Conservation (phyloP, 306 rosid species). For the Alnus rubra region DNA sequence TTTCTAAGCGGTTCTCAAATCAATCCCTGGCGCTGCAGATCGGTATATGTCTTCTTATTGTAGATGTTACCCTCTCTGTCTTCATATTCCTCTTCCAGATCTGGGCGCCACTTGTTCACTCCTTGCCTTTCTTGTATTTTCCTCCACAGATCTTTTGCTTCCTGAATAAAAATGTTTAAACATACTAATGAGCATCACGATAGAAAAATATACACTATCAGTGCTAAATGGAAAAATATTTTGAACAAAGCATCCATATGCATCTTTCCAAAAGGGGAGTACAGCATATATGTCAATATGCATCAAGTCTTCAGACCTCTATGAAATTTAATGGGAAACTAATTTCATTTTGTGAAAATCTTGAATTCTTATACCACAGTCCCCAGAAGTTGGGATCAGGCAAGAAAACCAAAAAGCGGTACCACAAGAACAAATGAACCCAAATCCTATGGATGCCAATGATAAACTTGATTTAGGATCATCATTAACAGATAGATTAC, state of each 20-base stretch:
- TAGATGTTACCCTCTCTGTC: constrained; percentile 97
- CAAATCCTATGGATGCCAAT: no score
- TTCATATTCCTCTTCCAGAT: constrained; percentile 98
- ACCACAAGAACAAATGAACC: no score
- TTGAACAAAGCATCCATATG: not conserved
- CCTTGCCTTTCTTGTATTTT: constrained; percentile 90
- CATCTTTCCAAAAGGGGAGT: not conserved
- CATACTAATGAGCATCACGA: constrained; percentile 3
- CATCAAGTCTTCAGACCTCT: not conserved
- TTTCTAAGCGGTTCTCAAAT: constrained; percentile 39
- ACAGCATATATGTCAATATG: not conserved
- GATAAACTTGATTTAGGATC: no score
- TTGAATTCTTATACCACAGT: no score
- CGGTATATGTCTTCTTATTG: constrained; percentile 94
- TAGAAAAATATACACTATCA: not conserved
- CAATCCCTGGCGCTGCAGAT: constrained; percentile 95
- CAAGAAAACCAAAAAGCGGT: not conserved
- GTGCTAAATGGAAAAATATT: not conserved
- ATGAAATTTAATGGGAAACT: not conserved
- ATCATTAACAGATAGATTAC: not conserved
- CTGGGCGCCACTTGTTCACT: constrained; percentile 96
- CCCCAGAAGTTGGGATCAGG: not conserved
- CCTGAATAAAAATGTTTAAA: constrained; percentile 52
- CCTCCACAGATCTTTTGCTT: constrained; percentile 95
- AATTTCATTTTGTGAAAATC: not conserved